These are phyloP conservation scores for Bryopsis sp. DNA, from an alignment of 139 green algal species.

Conservation along the genomic window DNA sequence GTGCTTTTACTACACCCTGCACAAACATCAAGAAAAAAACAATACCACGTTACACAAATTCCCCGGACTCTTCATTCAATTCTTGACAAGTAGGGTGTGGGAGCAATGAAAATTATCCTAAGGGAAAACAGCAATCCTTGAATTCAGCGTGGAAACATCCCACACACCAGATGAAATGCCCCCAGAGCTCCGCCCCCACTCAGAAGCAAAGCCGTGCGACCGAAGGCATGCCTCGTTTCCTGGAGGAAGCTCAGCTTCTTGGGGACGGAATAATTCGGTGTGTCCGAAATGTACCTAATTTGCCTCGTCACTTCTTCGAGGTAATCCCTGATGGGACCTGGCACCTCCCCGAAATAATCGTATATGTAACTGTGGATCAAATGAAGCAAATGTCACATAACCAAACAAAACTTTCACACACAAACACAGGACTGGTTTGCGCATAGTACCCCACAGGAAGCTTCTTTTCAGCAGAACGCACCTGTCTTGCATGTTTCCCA, in stretches of 20 bases:
- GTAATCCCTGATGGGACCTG: conserved; percentile 84
- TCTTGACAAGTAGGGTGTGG: too few species aligned
- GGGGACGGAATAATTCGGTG: conserved; percentile 27
- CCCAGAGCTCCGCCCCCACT: conserved; percentile 84
- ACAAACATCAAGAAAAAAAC: conserved; percentile 16
- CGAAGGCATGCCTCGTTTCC: conserved; percentile 91
- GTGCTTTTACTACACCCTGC: conserved; percentile 79
- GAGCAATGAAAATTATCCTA: too few species aligned
- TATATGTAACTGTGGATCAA: conserved; percentile 52
- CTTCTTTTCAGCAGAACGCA: neutral
- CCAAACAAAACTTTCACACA: conserved; percentile 2
- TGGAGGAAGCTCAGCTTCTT: conserved; percentile 86
- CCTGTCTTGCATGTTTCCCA: conserved; percentile 19
- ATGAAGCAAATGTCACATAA: conserved; percentile 14
- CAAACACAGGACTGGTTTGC: neutral
- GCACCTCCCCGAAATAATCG: conserved; percentile 56
- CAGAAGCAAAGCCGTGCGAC: conserved; percentile 90
- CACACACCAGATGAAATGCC: conserved; percentile 91
- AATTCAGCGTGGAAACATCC: too few species aligned
- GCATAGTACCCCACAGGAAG: neutral
- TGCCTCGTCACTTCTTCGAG: conserved; percentile 71
- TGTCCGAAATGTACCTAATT: conserved; percentile 18
- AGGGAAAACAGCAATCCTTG: too few species aligned
- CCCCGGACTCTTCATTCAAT: too few species aligned
- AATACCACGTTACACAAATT: too few species aligned